Percentiles rank a stretch among this genome's conserved stretches.
Conservation (phyloP, 306 rosid genomes). For the Gastrolobium bilobum region DNA sequence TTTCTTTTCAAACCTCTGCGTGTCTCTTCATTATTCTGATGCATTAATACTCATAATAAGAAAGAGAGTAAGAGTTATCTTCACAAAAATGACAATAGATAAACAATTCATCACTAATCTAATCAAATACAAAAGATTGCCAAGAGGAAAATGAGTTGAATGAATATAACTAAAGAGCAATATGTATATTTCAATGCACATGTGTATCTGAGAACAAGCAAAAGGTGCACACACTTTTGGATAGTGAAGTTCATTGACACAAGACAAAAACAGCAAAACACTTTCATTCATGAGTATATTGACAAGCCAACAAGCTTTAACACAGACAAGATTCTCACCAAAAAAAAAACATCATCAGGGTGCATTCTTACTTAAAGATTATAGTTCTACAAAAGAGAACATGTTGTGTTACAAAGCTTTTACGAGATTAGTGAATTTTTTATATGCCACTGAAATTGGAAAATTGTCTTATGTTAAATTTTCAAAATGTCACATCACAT, state of each 20-base stretch:
- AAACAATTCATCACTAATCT: slow-evolving; percentile 3
- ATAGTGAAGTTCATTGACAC: slow-evolving; percentile 31
- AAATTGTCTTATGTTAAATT: not conserved
- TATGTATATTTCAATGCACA: not conserved
- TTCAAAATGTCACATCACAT: not conserved
- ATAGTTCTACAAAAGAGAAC: slow-evolving; percentile 12
- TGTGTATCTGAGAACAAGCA: slow-evolving; percentile 20
- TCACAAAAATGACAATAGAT: slow-evolving; percentile 8
- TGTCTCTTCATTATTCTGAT: slow-evolving; percentile 79
- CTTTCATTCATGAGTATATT: not conserved
- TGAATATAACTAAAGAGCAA: not conserved
- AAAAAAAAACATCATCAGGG: not conserved
- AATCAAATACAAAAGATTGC: slow-evolving; percentile 6
- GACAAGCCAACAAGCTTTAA: slow-evolving; percentile 28
- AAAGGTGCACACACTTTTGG: slow-evolving; percentile 11
- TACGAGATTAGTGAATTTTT: slow-evolving; percentile 23
- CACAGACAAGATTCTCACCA: not conserved
- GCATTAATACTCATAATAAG: slow-evolving; percentile 39
- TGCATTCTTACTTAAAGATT: not conserved
- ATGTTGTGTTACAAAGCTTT: not conserved
- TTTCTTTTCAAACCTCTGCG: slow-evolving; percentile 78
- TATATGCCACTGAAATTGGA: not conserved
- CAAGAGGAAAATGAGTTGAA: slow-evolving; percentile 21
- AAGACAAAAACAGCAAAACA: slow-evolving; percentile 11
- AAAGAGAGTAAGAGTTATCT: slow-evolving; percentile 29